A percentile compares a stretch with the other conserved stretches of the same genome.
phyloP scores from a whole-genome alignment of 371 early-diverging fungal species.

The Mortierella sp. region DNA sequence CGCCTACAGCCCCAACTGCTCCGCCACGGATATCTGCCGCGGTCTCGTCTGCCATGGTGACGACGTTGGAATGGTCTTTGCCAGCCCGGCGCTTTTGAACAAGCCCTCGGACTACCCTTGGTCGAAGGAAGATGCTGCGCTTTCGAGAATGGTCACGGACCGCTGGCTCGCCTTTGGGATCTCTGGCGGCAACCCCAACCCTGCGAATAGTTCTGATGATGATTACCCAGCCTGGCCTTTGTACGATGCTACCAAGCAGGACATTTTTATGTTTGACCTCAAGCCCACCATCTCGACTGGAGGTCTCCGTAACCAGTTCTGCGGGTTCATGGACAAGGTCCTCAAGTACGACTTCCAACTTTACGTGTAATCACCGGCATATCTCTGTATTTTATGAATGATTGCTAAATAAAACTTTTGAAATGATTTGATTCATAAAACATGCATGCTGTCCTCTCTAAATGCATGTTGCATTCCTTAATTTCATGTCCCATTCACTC shows the following conservation, averaged over 20 bases:
- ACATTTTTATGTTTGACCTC: conserved; percentile 35
- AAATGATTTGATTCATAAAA: too few relatives aligned
- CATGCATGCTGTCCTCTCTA: too few relatives aligned
- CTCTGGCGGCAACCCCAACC: conserved; percentile 46
- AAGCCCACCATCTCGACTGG: conserved; percentile 29
- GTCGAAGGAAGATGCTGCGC: conserved; percentile 46
- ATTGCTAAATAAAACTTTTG: too few relatives aligned
- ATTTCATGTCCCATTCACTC: too few relatives aligned
- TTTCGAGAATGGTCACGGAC: conserved; percentile 49
- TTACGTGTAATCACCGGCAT: not conserved
- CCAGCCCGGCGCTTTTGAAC: conserved; percentile 50
- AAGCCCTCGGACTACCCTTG: conserved; percentile 41
- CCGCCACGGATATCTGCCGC: conserved; percentile 28
- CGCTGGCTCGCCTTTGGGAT: conserved; percentile 53
- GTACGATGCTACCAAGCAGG: conserved; percentile 33
- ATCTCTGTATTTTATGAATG: too few relatives aligned
- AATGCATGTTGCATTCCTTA: too few relatives aligned
- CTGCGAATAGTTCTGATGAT: conserved; percentile 29
- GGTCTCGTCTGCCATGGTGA: conserved; percentile 57
- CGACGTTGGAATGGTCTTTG: conserved; percentile 54
- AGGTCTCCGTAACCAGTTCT: conserved; percentile 44
- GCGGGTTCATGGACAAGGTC: conserved; percentile 49
- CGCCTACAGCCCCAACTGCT: conserved; percentile 43
- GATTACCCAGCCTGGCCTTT: conserved; percentile 40
- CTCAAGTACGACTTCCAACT: conserved; percentile 55